Conservation (phyloP, 495 filamentous ascomycete genomes). For the Glonium stellatum region DNA sequence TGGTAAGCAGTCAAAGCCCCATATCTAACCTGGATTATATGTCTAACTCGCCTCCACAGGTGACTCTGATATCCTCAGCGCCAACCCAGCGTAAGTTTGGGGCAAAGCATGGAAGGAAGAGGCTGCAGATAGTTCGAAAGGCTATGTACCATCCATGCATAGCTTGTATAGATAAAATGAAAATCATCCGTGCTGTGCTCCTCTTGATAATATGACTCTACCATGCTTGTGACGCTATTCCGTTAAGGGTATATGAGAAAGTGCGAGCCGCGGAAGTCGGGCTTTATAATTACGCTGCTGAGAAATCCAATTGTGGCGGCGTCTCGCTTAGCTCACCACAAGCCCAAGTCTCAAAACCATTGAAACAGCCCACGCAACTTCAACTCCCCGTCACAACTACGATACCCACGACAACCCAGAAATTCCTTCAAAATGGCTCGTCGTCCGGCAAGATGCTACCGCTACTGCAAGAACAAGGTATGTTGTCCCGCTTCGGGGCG, state of each 20-base stretch:
- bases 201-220: neutral
- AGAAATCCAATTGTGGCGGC: neutral
- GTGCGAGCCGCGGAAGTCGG: neutral
- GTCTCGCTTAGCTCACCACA: too few species aligned
- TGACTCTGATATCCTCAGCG: conserved; percentile 92
- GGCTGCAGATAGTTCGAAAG: neutral
- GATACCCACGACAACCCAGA: neutral
- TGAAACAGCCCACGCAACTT: neutral
- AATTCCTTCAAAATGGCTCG: conserved; percentile 81
- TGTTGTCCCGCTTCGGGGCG: neutral
- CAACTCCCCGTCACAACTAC: neutral
- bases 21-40: neutral
- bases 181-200: neutral
- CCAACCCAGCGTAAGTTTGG: conserved; percentile 49
- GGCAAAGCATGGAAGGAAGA: conserved; percentile 2
- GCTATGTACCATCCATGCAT: neutral
- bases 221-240: too few species aligned
- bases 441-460: conserved; percentile 97
- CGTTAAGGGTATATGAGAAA: too few species aligned
- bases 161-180: neutral
- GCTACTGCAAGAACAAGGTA: conserved; percentile 99
- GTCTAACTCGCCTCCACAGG: conserved; percentile 30
- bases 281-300: neutral
- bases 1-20: conserved; percentile 33
- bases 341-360: neutral